Conservation (phyloP, 2,329 filamentous ascomycete genomes). For the Calonectria ilicicola region DNA sequence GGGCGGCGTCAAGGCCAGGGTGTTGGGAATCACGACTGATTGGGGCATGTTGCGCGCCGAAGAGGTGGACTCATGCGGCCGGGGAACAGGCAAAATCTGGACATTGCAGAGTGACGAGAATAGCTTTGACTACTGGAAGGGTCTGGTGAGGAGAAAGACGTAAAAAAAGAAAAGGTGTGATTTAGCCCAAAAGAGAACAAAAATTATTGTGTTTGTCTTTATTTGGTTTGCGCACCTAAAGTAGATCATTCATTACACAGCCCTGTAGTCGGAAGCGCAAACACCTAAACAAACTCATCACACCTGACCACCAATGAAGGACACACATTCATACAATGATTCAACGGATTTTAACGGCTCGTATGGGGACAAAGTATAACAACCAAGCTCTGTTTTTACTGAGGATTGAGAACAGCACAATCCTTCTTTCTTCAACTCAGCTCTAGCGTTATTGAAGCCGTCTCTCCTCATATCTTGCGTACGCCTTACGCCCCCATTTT, state of each 20-base stretch:
- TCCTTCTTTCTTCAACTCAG: background rate
- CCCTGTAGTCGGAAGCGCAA: background rate
- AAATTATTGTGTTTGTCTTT: background rate
- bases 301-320: background rate
- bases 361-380: background rate
- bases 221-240: background rate
- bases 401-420: background rate
- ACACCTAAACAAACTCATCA: background rate
- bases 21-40: slow-evolving; percentile 90
- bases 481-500: background rate
- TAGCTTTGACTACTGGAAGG: slow-evolving; percentile 97
- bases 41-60: slow-evolving; percentile 90
- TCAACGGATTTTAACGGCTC: background rate
- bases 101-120: slow-evolving; percentile 96
- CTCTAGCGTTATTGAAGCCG: no score
- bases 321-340: background rate
- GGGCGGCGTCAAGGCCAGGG: slow-evolving; percentile 78
- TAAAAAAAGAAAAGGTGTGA: slow-evolving; percentile 47
- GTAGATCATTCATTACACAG: background rate
- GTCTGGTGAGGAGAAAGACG: slow-evolving; percentile 83
- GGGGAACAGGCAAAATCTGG: slow-evolving; percentile 81
- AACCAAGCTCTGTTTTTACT: background rate
- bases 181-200: background rate
- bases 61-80: slow-evolving; percentile 80
- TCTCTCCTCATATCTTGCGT: background rate